Evolutionary conservation across 192 early-diverging fungal species (phyloP), one percentile per base, ranked within the genome.

Genomic region (Gamsiella multidivaricata): DNA sequence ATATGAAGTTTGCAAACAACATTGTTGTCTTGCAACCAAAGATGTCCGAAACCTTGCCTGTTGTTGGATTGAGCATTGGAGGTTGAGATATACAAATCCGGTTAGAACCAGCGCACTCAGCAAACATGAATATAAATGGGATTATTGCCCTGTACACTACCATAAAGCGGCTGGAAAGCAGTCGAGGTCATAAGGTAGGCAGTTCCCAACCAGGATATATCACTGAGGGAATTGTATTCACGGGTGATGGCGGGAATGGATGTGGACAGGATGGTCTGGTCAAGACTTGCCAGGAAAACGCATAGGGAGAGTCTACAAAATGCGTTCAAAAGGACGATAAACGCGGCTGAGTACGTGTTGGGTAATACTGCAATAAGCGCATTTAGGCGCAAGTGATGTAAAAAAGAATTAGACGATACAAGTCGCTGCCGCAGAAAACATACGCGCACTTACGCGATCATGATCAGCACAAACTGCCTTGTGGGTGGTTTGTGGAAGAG

Each of bases 41-140:
- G 29, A 95, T 92, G 55, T 97, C 94, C 84, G 61, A 96, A 60
- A 94, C 57, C 54, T 90, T 91, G n/a, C 93, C 95, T 80, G 94
- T 54, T 47, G 62, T 10, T 7, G 39, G 39, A 41, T 7, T 14
- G 39, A 41, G 14, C 7, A 41, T 7, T 46, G n/a, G n/a, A 90
- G 89, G 58, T 88, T 81, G 56, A 91, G 18, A 41, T n/a, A n/a
- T n/a, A n/a, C n/a, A n/a, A n/a, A n/a, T n/a, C n/a, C n/a, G n/a
- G n/a, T n/a, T n/a, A n/a, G n/a, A n/a, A n/a, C n/a, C n/a, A n/a
- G n/a, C n/a, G n/a, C n/a, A n/a, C n/a, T n/a, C n/a, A n/a, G n/a
- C 25, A 5, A 31, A n/a, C 1, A 31, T 23, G 9, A 23, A 22
- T 23, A 23, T 20, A 51, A 5, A 22, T n/a, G n/a, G n/a, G n/a